These are phyloP conservation scores for Brasilioporus rufonigricans DNA, from an alignment of 768 basidiomycete genomes.

Conservation along the genomic window DNA sequence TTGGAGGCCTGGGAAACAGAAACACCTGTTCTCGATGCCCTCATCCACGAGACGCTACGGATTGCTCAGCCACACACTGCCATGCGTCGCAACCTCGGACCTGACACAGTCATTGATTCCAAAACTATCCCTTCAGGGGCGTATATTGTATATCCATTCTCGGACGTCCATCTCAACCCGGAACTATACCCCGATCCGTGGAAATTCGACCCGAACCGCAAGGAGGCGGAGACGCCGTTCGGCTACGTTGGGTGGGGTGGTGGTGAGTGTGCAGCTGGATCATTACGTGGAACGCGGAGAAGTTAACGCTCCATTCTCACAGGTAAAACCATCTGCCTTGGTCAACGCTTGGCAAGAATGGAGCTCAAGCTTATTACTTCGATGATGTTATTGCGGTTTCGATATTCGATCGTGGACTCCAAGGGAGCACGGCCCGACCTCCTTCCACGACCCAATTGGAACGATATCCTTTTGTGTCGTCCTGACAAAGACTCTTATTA, in stretches of 20 bases:
- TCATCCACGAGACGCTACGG: slow-evolving; percentile 76
- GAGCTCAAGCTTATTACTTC: slow-evolving; percentile 71
- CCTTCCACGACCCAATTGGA: slow-evolving; percentile 71
- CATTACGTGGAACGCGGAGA: slow-evolving; percentile 19
- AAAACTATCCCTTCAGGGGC: slow-evolving; percentile 70
- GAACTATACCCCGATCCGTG: slow-evolving; percentile 73
- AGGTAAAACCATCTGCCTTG: slow-evolving; percentile 73
- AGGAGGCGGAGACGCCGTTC: slow-evolving; percentile 50
- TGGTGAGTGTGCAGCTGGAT: slow-evolving; percentile 46
- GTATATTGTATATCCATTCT: slow-evolving; percentile 78
- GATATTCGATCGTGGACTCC: slow-evolving; percentile 55
- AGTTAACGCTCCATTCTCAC: slow-evolving; percentile 7
- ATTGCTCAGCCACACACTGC: slow-evolving; percentile 78
- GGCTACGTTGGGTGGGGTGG: slow-evolving; percentile 78
- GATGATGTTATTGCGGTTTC: slow-evolving; percentile 64
- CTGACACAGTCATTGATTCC: slow-evolving; percentile 65
- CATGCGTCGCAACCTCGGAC: slow-evolving; percentile 77
- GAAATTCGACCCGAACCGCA: slow-evolving; percentile 65
- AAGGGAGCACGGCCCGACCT: slow-evolving; percentile 43
- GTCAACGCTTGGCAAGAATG: slow-evolving; percentile 70
- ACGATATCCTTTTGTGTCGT: slow-evolving; percentile 68
- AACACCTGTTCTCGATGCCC: slow-evolving; percentile 67
- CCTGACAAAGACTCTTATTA: slow-evolving; percentile 55
- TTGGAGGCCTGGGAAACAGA: slow-evolving; percentile 68
- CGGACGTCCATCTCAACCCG: slow-evolving; percentile 73